Conservation (phyloP, 805 yeast genomes). For the Zygosaccharomyces bisporus region DNA sequence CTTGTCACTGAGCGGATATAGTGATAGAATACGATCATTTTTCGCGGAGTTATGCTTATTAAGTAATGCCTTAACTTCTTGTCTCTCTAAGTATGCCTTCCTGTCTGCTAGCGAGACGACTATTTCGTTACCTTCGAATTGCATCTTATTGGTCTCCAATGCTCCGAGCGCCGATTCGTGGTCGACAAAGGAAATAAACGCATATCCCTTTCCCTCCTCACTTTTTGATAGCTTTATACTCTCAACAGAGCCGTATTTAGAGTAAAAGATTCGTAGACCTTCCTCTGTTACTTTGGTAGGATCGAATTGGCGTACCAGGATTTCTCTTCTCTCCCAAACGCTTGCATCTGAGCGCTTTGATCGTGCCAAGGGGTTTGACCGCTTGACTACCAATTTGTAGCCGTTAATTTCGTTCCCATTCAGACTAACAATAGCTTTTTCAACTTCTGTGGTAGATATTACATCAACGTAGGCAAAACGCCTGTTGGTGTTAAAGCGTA, state of each 20-base stretch:
- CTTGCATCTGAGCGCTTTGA: conserved; percentile 43
- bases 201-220: conserved; percentile 55
- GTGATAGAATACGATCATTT: conserved; percentile 17
- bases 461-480: conserved; percentile 74
- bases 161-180: conserved; percentile 48
- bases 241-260: conserved; percentile 51
- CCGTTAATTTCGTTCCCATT: conserved; percentile 41
- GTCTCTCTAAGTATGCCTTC: conserved; percentile 36
- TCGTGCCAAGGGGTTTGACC: conserved; percentile 55
- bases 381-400: conserved; percentile 49
- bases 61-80: conserved; percentile 32
- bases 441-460: conserved; percentile 41
- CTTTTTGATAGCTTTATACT: conserved; percentile 36
- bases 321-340: conserved; percentile 50
- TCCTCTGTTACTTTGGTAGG: conserved; percentile 41
- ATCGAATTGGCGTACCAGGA: conserved; percentile 52
- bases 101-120: conserved; percentile 47
- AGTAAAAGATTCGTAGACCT: conserved; percentile 42
- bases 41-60: background rate
- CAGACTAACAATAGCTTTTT: conserved; percentile 40
- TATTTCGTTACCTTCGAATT: conserved; percentile 46
- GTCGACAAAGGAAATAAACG: conserved; percentile 51
- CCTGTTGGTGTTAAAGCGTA: conserved; percentile 50
- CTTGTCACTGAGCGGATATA: conserved; percentile 33
- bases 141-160: conserved; percentile 39